Conservation (phyloP, 495 filamentous ascomycete species). For the Neurospora pannonica region DNA sequence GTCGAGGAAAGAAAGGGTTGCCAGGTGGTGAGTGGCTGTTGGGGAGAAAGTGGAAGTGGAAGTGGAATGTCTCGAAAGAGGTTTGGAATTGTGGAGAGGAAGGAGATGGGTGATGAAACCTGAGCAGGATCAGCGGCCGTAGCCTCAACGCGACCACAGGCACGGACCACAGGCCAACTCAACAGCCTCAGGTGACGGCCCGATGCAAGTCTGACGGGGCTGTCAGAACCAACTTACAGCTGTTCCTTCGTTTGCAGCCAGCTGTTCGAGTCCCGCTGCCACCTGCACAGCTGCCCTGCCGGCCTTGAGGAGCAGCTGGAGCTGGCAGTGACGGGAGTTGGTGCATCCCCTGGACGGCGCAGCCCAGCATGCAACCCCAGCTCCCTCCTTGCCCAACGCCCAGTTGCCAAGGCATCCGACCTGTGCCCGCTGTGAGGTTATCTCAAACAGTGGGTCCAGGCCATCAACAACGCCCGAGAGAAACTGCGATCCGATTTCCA, state of each 20-base stretch:
- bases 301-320: neutral
- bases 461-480: neutral
- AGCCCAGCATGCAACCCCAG: neutral
- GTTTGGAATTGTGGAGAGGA: slow-evolving; percentile 19
- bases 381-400: neutral
- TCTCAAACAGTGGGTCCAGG: neutral
- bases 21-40: neutral
- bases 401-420: neutral
- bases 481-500: neutral
- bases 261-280: neutral
- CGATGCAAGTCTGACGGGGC: neutral
- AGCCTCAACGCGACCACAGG: slow-evolving; percentile 8
- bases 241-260: rapidly evolving
- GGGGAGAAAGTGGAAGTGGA: slow-evolving; percentile 8
- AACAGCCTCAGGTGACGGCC: neutral
- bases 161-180: neutral
- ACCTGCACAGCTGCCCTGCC: neutral
- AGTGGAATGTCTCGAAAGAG: slow-evolving; percentile 18
- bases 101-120: slow-evolving; percentile 23
- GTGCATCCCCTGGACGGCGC: neutral
- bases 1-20: neutral
- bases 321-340: neutral
- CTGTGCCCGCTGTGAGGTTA: neutral
- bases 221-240: rapidly evolving
- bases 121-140: slow-evolving; percentile 11